A percentile compares a stretch with the other conserved stretches of the same genome.
These are phyloP conservation scores for Chlamydomonas sphaeroides DNA, from an alignment of 139 green algal species.

Conservation along the genomic window DNA sequence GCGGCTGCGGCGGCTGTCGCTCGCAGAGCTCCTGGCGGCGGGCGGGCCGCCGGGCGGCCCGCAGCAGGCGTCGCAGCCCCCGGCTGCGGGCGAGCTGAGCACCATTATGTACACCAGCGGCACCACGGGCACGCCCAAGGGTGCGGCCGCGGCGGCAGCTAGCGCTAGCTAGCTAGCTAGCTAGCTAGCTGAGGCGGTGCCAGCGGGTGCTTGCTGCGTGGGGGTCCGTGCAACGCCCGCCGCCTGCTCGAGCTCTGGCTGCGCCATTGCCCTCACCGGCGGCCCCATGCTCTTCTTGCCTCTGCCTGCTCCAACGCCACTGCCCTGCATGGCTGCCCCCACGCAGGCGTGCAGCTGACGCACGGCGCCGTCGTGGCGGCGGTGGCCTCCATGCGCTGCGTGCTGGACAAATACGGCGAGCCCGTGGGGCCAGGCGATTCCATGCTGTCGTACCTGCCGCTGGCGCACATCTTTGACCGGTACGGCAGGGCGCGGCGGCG, in stretches of 20 bases:
- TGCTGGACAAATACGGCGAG: slow-evolving; percentile 49
- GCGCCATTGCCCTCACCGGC: no score
- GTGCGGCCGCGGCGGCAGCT: slow-evolving; percentile 9
- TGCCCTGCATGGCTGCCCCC: background rate
- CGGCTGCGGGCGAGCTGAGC: slow-evolving; percentile 51
- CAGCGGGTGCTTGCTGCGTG: background rate
- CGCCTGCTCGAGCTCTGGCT: background rate
- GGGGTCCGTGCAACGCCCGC: background rate
- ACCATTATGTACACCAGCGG: slow-evolving; percentile 95
- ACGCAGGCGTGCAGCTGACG: slow-evolving; percentile 64
- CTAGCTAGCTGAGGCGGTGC: no score
- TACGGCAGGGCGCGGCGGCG: no score
- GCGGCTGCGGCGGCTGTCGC: background rate
- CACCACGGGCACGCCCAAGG: slow-evolving; percentile 84
- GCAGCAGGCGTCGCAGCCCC: slow-evolving; percentile 50
- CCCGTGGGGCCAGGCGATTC: slow-evolving; percentile 53
- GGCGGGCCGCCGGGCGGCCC: background rate
- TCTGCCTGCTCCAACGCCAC: background rate
- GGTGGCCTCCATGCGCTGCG: slow-evolving; percentile 46
- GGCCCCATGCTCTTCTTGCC: background rate
- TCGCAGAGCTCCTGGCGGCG: background rate
- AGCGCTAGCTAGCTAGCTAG: no score
- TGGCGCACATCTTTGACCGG: slow-evolving; percentile 92
- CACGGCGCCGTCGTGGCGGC: slow-evolving; percentile 71
- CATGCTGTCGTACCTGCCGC: slow-evolving; percentile 78